phyloP scores from a whole-genome alignment of 805 yeast species.

The Candida ortonii region DNA sequence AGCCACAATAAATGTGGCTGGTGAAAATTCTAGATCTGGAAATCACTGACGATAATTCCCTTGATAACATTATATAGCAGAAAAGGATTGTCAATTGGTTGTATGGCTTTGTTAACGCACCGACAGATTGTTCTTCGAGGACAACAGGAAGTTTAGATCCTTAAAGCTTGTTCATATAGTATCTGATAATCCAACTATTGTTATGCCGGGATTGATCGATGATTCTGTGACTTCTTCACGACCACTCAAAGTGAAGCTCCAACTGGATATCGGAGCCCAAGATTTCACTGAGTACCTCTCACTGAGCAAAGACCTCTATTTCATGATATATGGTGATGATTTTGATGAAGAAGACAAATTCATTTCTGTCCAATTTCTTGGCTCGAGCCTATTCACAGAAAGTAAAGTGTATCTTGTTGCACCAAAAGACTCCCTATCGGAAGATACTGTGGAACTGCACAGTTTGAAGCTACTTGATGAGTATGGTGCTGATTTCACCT shows the following conservation, averaged over 20 bases:
- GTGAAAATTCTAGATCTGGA: constrained; percentile 4
- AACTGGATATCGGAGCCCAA: constrained; percentile 19
- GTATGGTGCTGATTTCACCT: constrained; percentile 40
- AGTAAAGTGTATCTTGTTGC: constrained; percentile 38
- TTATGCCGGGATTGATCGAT: constrained; percentile 21
- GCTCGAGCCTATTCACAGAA: constrained; percentile 23
- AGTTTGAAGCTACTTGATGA: constrained; percentile 36
- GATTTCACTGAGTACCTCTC: constrained; percentile 21
- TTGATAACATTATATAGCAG: not conserved
- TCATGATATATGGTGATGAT: constrained; percentile 12
- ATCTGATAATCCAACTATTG: too few relatives aligned
- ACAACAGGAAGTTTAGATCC: too few relatives aligned
- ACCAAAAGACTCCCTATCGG: constrained; percentile 24
- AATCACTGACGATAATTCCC: constrained; percentile 3
- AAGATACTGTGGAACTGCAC: constrained; percentile 36
- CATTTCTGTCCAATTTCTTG: constrained; percentile 23
- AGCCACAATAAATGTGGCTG: too few relatives aligned
- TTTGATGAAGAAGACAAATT: constrained; percentile 8
- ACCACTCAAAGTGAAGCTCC: constrained; percentile 17
- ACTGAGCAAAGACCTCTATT: constrained; percentile 16
- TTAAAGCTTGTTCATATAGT: too few relatives aligned
- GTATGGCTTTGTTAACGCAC: not conserved
- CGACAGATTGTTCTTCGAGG: not conserved
- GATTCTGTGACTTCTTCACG: not conserved
- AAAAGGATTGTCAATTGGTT: too few relatives aligned